A percentile compares a stretch with the other conserved stretches of the same genome.
These are phyloP conservation scores for Wickerhamomyces pijperi DNA, from an alignment of 805 yeast genomes.

Conservation along the genomic window DNA sequence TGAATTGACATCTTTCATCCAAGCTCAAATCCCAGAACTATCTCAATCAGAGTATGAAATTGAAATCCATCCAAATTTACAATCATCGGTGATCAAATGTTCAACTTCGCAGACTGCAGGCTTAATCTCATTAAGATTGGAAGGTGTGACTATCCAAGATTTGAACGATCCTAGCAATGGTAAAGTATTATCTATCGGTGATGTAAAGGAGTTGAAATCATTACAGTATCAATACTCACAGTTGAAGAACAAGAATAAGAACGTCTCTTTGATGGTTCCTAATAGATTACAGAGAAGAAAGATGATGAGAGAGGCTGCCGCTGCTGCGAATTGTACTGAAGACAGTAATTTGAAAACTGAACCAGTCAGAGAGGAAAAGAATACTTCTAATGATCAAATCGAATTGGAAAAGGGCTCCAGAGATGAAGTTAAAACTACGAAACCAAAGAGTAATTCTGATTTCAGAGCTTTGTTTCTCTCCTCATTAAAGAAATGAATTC, in stretches of 20 bases:
- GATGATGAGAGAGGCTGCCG: neutral
- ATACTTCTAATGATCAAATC: neutral
- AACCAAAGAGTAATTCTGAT: neutral
- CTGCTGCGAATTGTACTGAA: neutral
- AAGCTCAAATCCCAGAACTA: neutral
- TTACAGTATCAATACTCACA: neutral
- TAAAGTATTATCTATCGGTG: neutral
- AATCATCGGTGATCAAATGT: neutral
- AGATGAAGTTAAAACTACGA: no score
- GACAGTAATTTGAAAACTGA: neutral
- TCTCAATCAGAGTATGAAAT: neutral
- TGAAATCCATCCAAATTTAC: neutral
- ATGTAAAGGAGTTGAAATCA: neutral
- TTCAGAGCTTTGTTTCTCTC: neutral
- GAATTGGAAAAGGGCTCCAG: no score
- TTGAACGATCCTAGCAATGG: neutral
- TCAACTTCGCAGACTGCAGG: neutral
- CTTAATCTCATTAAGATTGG: neutral
- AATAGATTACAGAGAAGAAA: neutral
- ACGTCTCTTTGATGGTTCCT: neutral
- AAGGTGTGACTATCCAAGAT: neutral
- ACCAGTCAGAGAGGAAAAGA: neutral
- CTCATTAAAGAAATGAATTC: no score
- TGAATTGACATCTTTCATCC: no score
- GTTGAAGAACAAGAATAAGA: no score